phyloP scores from a whole-genome alignment of 352 stramenopile species.

The Thraustochytrium striatum region DNA sequence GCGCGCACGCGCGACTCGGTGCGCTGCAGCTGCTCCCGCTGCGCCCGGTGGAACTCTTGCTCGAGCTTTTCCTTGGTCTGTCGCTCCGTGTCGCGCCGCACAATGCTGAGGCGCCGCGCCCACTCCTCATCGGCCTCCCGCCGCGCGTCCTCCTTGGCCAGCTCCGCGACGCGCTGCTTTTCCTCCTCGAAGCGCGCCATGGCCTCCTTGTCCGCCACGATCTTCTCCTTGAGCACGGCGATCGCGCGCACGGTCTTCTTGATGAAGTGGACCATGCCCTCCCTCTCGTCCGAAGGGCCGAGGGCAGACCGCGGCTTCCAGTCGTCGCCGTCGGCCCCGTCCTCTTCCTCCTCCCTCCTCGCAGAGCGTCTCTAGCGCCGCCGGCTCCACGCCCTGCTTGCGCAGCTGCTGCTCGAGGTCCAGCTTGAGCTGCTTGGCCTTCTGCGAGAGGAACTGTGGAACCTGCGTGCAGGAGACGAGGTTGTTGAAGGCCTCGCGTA shows the following conservation, averaged over 20 bases:
- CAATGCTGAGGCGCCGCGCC: slow-evolving; percentile 1
- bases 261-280: neutral
- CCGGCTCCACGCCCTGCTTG: neutral
- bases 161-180: neutral
- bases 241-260: slow-evolving; percentile 19
- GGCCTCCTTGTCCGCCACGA: neutral
- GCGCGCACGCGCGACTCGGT: neutral
- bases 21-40: neutral
- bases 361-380: neutral
- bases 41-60: too few species aligned
- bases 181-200: slow-evolving; percentile 4
- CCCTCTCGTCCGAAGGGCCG: neutral
- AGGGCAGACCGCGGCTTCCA: neutral
- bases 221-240: neutral
- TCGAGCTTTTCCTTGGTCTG: slow-evolving; percentile 7
- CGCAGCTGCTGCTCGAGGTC: slow-evolving; percentile 16
- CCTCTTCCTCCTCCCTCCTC: neutral
- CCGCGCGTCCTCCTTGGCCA: neutral
- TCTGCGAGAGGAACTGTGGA: neutral
- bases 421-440: neutral
- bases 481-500: slow-evolving; percentile 23
- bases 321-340: neutral
- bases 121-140: neutral
- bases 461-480: slow-evolving; percentile 4
- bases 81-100: slow-evolving; percentile 3